Conservation (phyloP, 495 filamentous ascomycete genomes). For the Chaetomium cochliodes region DNA sequence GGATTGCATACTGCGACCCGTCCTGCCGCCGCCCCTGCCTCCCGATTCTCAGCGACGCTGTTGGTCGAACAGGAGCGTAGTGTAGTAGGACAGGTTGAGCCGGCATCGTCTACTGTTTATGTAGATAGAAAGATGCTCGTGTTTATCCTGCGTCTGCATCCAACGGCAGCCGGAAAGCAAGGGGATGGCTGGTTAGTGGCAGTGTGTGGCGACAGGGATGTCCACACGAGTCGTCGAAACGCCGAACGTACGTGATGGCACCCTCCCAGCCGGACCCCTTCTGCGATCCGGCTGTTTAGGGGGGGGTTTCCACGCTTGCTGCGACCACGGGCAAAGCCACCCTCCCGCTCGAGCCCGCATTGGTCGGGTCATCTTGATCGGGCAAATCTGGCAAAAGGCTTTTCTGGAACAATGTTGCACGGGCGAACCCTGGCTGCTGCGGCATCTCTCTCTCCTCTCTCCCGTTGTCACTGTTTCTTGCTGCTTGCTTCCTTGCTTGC, state of each 20-base stretch:
- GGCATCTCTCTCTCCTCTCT: conserved; percentile 25
- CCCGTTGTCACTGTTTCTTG: conserved; percentile 21
- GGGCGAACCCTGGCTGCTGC: conserved; percentile 5
- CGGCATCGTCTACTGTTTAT: not conserved
- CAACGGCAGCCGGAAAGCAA: not conserved
- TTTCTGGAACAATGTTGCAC: conserved; percentile 24
- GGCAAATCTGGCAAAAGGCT: conserved; percentile 34
- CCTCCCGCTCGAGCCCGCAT: conserved; percentile 22
- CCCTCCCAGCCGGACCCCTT: conserved; percentile 28
- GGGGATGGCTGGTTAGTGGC: conserved; percentile 11
- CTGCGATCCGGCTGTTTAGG: conserved; percentile 37
- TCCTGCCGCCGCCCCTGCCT: conserved; percentile 10
- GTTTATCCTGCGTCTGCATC: not conserved
- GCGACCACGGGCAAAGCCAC: conserved; percentile 29
- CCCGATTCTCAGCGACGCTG: conserved; percentile 20
- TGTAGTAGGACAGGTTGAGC: not conserved
- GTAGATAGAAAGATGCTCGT: not conserved
- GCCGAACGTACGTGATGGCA: conserved; percentile 42
- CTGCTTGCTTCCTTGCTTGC: conserved; percentile 5
- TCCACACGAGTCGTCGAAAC: conserved; percentile 38
- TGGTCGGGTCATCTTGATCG: conserved; percentile 29
- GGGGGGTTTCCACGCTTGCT: conserved; percentile 32
- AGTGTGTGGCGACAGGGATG: conserved; percentile 15
- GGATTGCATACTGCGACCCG: conserved; percentile 15
- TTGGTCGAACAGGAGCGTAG: not conserved